Evolutionary conservation across 495 filamentous ascomycete genomes (phyloP), one percentile per base, ranked within the genome.

Genomic region (Immersiella caudata): DNA sequence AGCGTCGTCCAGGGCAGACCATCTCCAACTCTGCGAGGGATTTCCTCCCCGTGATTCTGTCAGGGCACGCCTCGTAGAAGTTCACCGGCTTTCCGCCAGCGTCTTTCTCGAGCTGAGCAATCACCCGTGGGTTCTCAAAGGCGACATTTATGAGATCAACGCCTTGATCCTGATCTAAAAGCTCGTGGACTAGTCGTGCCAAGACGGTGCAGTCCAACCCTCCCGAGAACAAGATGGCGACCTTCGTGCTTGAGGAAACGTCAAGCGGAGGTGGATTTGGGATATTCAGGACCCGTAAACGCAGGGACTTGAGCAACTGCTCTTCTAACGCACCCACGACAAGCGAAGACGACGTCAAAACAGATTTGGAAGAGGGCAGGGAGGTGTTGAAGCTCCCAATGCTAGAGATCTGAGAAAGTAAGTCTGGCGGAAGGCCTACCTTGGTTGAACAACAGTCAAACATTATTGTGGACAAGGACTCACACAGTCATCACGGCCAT

Each of bases 111-210:
- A 76, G 69, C 35, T 73, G 75, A 52, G 70, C 83, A 9, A 87
- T 82, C 6, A 91, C 87, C 22, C 94, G 86, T 0, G 92, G 93
- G 71, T 99, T 99, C 74, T 99, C 91, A 70, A 99, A 99, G 0
- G 93, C 95, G 52, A 99, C 94, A 70, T 99, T 99, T 21, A 98
- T 84, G 0, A 99, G 84, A 73, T 97, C 93, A 67, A 99, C 90
- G 6, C 81, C 79, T 67, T 95, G 87, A 6, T 82, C 74, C 1
- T 73, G 24, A 0, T 92, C 91, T 9, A 97, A 76, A 24, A 93
- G 78, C 27, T 96, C 91, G 70, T 97, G 93, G n/a, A 85, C 80
- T 25, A 98, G 76, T 60, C 93, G 84, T 14, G 96, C 94, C 26
- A 99, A 82, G 0, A 97, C 78, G 2, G 93, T 94, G 75, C 95